Conservation (phyloP, 148 eudicot genomes). For the Amaranthus cruentus region DNA sequence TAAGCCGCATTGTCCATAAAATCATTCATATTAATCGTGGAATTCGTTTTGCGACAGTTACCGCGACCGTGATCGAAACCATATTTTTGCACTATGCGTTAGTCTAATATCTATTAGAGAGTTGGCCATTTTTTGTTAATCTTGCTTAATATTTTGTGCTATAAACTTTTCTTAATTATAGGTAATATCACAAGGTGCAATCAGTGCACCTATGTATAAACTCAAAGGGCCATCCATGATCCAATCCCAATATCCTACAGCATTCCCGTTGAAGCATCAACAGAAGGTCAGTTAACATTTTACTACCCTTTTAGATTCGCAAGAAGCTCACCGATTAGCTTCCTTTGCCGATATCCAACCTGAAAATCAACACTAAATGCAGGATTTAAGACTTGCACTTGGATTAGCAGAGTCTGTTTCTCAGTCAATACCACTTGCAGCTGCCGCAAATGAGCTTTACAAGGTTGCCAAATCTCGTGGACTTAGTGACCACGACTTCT, state of each 20-base stretch:
- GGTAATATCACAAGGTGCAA: slow-evolving; percentile 95
- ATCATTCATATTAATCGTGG: too few species aligned
- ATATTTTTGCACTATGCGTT: too few species aligned
- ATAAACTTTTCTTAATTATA: slow-evolving; percentile 18
- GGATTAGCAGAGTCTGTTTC: slow-evolving; percentile 92
- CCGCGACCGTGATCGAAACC: too few species aligned
- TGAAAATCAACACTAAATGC: slow-evolving; percentile 13
- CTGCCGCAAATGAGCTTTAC: slow-evolving; percentile 89
- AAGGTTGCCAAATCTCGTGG: slow-evolving; percentile 79
- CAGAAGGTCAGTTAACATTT: slow-evolving; percentile 58
- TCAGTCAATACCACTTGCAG: slow-evolving; percentile 84
- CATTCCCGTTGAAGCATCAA: slow-evolving; percentile 94
- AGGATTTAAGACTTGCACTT: slow-evolving; percentile 91
- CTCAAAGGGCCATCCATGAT: slow-evolving; percentile 95
- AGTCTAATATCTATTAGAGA: too few species aligned
- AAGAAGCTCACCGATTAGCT: background rate
- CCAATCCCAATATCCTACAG: slow-evolving; percentile 74
- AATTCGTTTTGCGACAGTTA: too few species aligned
- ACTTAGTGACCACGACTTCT: slow-evolving; percentile 79
- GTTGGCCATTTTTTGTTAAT: background rate
- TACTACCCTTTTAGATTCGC: background rate
- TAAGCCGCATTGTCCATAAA: too few species aligned
- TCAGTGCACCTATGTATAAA: slow-evolving; percentile 89
- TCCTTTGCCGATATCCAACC: background rate
- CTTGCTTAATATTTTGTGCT: background rate